Evolutionary conservation across 108 stramenopile genomes (phyloP), one percentile per base, ranked within the genome.

Genomic region (Conticribra guillardii): DNA sequence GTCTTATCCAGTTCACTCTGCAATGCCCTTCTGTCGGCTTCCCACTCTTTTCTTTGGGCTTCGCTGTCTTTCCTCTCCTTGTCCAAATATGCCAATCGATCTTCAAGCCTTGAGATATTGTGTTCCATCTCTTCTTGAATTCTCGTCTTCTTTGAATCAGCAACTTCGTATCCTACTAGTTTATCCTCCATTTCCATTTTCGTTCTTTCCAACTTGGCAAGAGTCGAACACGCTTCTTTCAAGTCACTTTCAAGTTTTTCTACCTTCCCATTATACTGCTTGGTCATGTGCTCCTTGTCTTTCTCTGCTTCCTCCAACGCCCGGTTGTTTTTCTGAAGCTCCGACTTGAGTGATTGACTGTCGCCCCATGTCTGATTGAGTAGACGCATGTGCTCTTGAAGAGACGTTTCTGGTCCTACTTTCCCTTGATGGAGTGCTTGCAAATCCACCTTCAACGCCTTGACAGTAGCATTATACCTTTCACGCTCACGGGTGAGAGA

Each of bases 401-500:
- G 69, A 0, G 76, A 78, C 19, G 76, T 65, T 32, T 78, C 76
- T 11, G 76, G 9, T 14, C 76, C 76, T 2, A 63, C 57, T 52
- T 61, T 60, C 2, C 54, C 50, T 33, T 51, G 63, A 47, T 78
- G 76, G 18, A 78, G 24, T 18, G 69, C 34, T 17, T 64, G 53
- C 22, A 78, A 51, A 63, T 78, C 76, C 14, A 78, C 58, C 57
- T 78, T 78, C 32, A 78, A 52, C 1, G 76, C 76, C 51, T 78
- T 78, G 57, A 78, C 69, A 33, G 76, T 78, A 19, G 76, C 69
- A 70, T 78, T 78, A 49, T 78, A 78, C 56, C 76, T 48, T 47
- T 78, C 76, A 29, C 76, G 52, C 51, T 78, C 76, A 24, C 58
- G 33, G 2, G 50, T 48, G 9, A 78, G 26, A 11, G 63, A 50